Conservation (phyloP, 192 early-diverging fungal species). For the Lunasporangiospora selenospora region DNA sequence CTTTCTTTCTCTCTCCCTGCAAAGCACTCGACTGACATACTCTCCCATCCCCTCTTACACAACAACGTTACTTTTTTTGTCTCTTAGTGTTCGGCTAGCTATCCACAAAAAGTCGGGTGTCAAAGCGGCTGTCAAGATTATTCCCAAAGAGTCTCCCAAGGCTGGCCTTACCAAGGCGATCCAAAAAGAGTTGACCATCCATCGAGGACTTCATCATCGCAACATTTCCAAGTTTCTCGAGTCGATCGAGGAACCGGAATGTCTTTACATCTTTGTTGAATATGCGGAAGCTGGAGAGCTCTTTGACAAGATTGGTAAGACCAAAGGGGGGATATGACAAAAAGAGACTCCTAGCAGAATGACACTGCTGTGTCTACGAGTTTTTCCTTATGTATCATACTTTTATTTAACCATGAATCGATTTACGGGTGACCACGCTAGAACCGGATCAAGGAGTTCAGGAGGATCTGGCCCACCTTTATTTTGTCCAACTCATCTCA, state of each 20-base stretch:
- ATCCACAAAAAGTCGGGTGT: conserved; percentile 50
- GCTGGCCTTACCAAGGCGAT: conserved; percentile 30
- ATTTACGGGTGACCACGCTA: too few species aligned
- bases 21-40: not conserved
- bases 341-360: too few species aligned
- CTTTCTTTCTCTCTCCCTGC: too few species aligned
- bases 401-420: too few species aligned
- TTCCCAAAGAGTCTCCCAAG: conserved; percentile 53
- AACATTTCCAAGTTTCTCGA: conserved; percentile 64
- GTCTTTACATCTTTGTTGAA: conserved; percentile 68
- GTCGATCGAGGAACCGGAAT: conserved; percentile 55
- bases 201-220: conserved; percentile 54
- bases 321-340: too few species aligned
- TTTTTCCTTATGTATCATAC: not conserved
- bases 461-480: conserved; percentile 76
- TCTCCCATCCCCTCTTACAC: too few species aligned
- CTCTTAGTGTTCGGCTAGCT: conserved; percentile 59
- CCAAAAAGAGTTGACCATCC: conserved; percentile 63
- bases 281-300: conserved; percentile 73
- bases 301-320: conserved; percentile 74
- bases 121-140: conserved; percentile 64
- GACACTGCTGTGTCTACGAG: too few species aligned
- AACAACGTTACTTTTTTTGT: not conserved
- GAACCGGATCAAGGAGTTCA: conserved; percentile 73
- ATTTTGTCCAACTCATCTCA: conserved; percentile 71